Conservation (phyloP, 176 grass and related monocot species). For the Phyllostachys edulis region DNA sequence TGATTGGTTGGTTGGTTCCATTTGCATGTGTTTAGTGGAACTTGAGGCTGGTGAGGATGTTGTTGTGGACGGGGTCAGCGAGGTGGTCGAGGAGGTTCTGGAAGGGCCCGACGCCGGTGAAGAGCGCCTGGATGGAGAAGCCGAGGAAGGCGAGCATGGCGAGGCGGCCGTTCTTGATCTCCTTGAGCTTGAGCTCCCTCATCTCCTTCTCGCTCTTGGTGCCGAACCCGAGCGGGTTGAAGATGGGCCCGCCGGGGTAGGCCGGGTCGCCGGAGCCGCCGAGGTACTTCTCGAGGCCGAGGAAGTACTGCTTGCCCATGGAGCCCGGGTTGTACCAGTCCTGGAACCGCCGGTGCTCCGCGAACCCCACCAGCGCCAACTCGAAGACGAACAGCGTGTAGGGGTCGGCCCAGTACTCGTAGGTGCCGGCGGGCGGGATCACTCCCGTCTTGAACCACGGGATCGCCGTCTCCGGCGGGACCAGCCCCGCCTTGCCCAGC, state of each 20-base stretch:
- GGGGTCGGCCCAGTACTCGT: slow-evolving; percentile 89
- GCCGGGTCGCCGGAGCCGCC: slow-evolving; percentile 70
- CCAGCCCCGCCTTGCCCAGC: slow-evolving; percentile 65
- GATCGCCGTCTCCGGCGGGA: slow-evolving; percentile 77
- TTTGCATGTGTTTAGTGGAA: slow-evolving; percentile 62
- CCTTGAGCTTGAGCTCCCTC: slow-evolving; percentile 82
- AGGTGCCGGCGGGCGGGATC: slow-evolving; percentile 81
- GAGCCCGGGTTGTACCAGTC: slow-evolving; percentile 89
- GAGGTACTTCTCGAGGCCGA: slow-evolving; percentile 78
- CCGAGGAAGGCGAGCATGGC: slow-evolving; percentile 89
- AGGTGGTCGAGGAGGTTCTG: slow-evolving; percentile 97
- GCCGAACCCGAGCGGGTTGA: slow-evolving; percentile 86
- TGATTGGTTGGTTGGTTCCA: background rate
- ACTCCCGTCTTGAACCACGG: slow-evolving; percentile 95
- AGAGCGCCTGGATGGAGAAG: slow-evolving; percentile 57
- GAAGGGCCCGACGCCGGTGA: slow-evolving; percentile 73
- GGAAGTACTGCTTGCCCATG: slow-evolving; percentile 90
- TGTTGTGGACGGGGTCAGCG: slow-evolving; percentile 86
- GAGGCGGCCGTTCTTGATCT: slow-evolving; percentile 80
- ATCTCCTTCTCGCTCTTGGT: slow-evolving; percentile 73
- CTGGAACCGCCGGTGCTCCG: slow-evolving; percentile 95
- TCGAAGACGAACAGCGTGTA: slow-evolving; percentile 96
- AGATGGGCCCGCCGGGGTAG: slow-evolving; percentile 80
- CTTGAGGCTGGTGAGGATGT: slow-evolving; percentile 92
- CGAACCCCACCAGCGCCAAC: slow-evolving; percentile 91